Conservation (phyloP, 768 basidiomycete genomes). For the Amanita jacksonii region DNA sequence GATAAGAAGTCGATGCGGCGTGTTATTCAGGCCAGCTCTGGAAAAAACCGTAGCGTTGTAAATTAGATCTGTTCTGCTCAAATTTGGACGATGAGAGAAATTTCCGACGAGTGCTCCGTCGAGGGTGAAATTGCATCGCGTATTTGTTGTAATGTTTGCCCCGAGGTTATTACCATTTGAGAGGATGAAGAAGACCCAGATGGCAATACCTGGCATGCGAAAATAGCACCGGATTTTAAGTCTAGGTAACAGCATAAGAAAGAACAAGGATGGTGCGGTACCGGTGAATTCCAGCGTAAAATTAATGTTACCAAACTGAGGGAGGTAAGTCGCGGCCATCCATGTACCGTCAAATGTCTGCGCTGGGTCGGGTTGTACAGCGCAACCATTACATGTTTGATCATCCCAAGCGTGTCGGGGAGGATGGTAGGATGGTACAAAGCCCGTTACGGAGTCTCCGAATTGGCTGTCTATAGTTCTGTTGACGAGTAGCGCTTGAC, state of each 20-base stretch:
- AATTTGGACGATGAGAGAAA: slow-evolving; percentile 14
- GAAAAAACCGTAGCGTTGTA: slow-evolving; percentile 16
- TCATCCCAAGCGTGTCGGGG: slow-evolving; percentile 15
- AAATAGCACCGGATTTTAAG: background rate
- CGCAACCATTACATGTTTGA: background rate
- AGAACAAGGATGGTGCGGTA: too few relatives aligned
- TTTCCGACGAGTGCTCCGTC: slow-evolving; percentile 10
- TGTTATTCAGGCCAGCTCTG: slow-evolving; percentile 11
- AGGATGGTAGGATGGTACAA: slow-evolving; percentile 18
- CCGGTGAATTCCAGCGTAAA: slow-evolving; percentile 10
- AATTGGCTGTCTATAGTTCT: slow-evolving; percentile 26
- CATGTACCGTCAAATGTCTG: slow-evolving; percentile 15
- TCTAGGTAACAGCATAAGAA: background rate
- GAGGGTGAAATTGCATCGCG: slow-evolving; percentile 17
- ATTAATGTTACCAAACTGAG: slow-evolving; percentile 13
- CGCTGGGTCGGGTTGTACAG: too few relatives aligned
- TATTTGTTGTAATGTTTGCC: slow-evolving; percentile 12
- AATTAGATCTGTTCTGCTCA: slow-evolving; percentile 7
- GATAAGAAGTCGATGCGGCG: slow-evolving; percentile 10
- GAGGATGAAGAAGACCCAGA: slow-evolving; percentile 14
- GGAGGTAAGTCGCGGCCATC: slow-evolving; percentile 24
- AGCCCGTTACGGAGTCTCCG: slow-evolving; percentile 22
- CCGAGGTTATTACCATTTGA: slow-evolving; percentile 8
- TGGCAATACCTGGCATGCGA: slow-evolving; percentile 9
- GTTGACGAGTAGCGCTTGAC: slow-evolving; percentile 15